Evolutionary conservation across 768 basidiomycete genomes (phyloP).

Genomic region (Cyclocybe cylindracea): DNA sequence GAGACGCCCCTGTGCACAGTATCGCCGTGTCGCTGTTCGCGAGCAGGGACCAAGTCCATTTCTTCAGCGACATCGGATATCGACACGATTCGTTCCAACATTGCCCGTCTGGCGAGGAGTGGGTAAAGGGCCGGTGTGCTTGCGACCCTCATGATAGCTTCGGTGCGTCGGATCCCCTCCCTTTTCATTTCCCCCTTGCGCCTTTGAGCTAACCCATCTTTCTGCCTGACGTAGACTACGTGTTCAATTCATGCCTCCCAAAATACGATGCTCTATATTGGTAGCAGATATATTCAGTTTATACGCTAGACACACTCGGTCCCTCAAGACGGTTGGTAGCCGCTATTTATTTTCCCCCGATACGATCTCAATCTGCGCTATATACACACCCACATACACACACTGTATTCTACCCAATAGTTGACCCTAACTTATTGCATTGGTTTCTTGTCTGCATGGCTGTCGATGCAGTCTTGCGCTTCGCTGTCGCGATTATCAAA

Average conservation of each 20-base stretch:
- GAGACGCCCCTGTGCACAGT: constrained; percentile 77
- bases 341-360: no score
- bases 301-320: not conserved
- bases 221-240: constrained; percentile 35
- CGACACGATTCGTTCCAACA: constrained; percentile 79
- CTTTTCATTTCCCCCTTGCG: not conserved
- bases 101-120: constrained; percentile 60
- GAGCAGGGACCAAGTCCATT: constrained; percentile 74
- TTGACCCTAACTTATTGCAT: no score
- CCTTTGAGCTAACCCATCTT: not conserved
- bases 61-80: constrained; percentile 86
- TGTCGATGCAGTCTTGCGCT: no score
- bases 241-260: constrained; percentile 38
- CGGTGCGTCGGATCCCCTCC: constrained; percentile 41
- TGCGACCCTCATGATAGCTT: constrained; percentile 75
- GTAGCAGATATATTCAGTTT: not conserved
- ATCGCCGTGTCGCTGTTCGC: constrained; percentile 81
- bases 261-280: constrained; percentile 39
- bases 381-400: no score
- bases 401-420: no score
- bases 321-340: not conserved
- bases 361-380: no score
- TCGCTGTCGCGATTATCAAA: no score
- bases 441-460: no score
- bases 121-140: constrained; percentile 63